Evolutionary conservation across 352 stramenopile genomes (phyloP).

Genomic region (Phytopythium oedochilum): DNA sequence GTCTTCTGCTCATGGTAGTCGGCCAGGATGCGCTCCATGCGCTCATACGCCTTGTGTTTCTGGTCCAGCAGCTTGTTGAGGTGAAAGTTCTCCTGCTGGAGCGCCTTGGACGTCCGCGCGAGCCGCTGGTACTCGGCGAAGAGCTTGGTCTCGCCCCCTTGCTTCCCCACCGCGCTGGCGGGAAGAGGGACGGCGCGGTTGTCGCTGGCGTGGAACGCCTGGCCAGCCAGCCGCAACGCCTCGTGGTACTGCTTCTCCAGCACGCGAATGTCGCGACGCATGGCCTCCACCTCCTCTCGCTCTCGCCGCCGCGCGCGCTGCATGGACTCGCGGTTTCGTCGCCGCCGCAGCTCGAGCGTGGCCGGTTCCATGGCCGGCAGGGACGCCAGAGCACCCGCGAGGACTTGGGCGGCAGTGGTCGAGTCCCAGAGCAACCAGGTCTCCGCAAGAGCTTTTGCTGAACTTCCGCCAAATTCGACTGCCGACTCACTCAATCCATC

Average conservation of each 20-base stretch:
- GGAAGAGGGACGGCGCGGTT: neutral
- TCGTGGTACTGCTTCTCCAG: slow-evolving; percentile 37
- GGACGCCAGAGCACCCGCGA: no score
- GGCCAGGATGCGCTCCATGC: slow-evolving; percentile 32
- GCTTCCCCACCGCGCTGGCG: no score
- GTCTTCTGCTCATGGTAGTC: slow-evolving; percentile 37
- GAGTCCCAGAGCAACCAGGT: no score
- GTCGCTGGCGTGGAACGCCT: neutral
- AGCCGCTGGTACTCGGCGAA: slow-evolving; percentile 26
- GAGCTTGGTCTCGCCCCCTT: slow-evolving; percentile 6
- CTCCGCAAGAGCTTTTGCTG: no score
- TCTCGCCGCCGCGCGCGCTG: slow-evolving; percentile 29
- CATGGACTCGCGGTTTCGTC: slow-evolving; percentile 46
- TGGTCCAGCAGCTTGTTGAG: slow-evolving; percentile 29
- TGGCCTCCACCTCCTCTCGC: slow-evolving; percentile 22
- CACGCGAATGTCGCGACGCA: slow-evolving; percentile 23
- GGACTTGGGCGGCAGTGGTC: no score
- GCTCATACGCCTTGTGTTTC: slow-evolving; percentile 30
- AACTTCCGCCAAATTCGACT: no score
- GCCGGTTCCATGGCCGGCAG: no score
- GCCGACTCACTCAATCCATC: no score
- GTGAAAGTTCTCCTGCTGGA: slow-evolving; percentile 33
- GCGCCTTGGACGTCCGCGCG: slow-evolving; percentile 23
- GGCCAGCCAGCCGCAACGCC: slow-evolving; percentile 9
- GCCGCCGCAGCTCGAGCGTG: slow-evolving; percentile 24